phyloP scores from a whole-genome alignment of 495 filamentous ascomycete genomes.

The Pyrenula aspistea region DNA sequence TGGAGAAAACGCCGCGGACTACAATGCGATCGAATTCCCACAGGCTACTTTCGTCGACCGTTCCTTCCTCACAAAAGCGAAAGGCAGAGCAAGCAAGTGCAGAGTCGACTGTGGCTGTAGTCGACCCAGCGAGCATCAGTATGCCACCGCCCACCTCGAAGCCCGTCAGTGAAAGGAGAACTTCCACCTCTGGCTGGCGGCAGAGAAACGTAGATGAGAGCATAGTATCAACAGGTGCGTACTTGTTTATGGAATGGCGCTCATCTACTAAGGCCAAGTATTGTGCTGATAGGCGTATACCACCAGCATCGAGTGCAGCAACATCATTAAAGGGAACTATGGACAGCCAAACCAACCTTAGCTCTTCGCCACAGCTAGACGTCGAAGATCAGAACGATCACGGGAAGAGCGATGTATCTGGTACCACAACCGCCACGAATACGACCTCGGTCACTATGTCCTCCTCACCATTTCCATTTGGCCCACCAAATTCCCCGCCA shows the following conservation, averaged over 20 bases:
- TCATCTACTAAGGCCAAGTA: neutral
- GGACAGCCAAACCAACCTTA: neutral
- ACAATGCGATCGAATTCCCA: constrained; percentile 10
- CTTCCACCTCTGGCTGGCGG: neutral
- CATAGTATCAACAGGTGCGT: neutral
- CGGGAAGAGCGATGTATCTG: neutral
- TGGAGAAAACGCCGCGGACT: neutral
- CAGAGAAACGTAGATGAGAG: neutral
- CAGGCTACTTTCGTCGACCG: constrained; percentile 18
- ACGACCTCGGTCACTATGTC: constrained; percentile 7
- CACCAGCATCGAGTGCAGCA: neutral
- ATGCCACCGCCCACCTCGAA: constrained; percentile 41
- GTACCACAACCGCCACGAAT: constrained; percentile 14
- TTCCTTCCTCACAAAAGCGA: constrained; percentile 23
- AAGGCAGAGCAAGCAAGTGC: constrained; percentile 42
- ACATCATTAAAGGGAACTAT: neutral
- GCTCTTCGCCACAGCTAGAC: neutral
- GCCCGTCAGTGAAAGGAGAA: constrained; percentile 4
- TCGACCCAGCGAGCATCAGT: constrained; percentile 44
- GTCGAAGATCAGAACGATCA: too few species aligned
- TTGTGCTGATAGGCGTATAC: neutral
- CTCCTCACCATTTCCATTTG: neutral
- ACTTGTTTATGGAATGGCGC: neutral
- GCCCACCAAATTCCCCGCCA: constrained; percentile 9
- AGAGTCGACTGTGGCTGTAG: constrained; percentile 32